A percentile compares a stretch with the other conserved stretches of the same genome.
Evolutionary conservation across 2,329 filamentous ascomycete species (phyloP).

Genomic region (Tricladium varicosporioides): DNA sequence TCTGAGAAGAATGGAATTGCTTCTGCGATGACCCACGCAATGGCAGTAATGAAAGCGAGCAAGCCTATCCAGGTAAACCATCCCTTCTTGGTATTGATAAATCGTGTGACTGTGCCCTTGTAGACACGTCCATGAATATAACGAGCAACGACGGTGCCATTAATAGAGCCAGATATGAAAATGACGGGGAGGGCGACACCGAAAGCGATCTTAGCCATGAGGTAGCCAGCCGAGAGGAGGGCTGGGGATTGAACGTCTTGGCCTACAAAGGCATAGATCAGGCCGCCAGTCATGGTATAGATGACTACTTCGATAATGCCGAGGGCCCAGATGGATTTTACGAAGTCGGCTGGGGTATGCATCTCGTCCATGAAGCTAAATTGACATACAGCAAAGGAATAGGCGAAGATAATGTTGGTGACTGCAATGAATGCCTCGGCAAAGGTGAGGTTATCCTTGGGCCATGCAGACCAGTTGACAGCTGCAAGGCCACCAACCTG

Average conservation of each 20-base stretch:
- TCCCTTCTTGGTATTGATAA: conserved; percentile 25
- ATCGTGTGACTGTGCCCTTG: conserved; percentile 23
- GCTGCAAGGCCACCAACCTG: conserved; percentile 2
- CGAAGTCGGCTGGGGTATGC: conserved; percentile 36
- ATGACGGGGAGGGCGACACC: conserved; percentile 61
- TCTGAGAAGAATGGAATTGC: conserved; percentile 68
- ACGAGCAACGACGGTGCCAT: conserved; percentile 49
- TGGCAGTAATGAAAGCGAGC: conserved; percentile 51
- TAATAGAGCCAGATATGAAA: conserved; percentile 60
- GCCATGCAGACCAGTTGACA: conserved; percentile 27
- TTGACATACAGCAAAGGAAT: conserved; percentile 37
- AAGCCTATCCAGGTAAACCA: conserved; percentile 55
- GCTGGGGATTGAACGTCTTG: conserved; percentile 55
- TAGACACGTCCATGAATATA: conserved; percentile 30
- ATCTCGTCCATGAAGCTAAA: conserved; percentile 33
- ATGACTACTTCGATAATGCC: conserved; percentile 51
- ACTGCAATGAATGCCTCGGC: conserved; percentile 48
- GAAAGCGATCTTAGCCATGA: conserved; percentile 56
- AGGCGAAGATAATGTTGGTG: conserved; percentile 61
- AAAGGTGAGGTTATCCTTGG: conserved; percentile 36
- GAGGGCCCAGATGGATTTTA: conserved; percentile 45
- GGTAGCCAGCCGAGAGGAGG: conserved; percentile 50
- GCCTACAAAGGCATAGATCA: conserved; percentile 62
- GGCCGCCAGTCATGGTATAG: conserved; percentile 55
- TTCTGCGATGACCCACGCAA: conserved; percentile 67